Base-by-base conservation (phyloP, 768 basidiomycete genomes). In the Russula abietina region DNA sequence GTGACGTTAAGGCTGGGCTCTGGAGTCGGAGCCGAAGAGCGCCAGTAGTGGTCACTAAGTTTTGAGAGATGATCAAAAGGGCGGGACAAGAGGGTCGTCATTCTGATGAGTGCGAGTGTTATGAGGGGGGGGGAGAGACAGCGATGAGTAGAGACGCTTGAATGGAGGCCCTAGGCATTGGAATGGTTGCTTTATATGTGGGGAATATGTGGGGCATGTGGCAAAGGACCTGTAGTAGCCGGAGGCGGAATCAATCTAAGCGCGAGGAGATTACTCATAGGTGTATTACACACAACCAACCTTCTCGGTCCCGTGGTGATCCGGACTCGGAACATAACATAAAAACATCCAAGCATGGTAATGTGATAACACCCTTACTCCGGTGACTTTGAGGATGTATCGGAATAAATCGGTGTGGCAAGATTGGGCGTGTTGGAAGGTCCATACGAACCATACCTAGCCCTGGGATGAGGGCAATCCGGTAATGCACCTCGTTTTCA, bases 61-160 rank as follows among this genome's bases (percentile, higher is more conserved):
- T 32, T 55, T n/a, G 58, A 41, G 32, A 59, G 24, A 17, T 26
- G 33, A 17, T 64, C 63, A 39, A 64, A 64, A 4, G 58, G 54
- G 24, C 62, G 57, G 4, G 63, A 64, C 38, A 64, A 16, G 16
- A 64, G 48, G 8, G 63, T 56, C 19, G 63, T 4, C 63, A 64
- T 64, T 36, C 10, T 33, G 54, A 43, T 41, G 10, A 45, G 19
- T 41, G n/a, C 16, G 3, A 36, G 17, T 19, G 41, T 11, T 38
- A 14, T 33, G 16, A 6, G 1, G 45, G 55, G 8, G 1, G 11
- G 9, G 8, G 12, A 6, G 6, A 17, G 11, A 14, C 43, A 10
- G 28, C 28, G n/a, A 16, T 28, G 41, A 24, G 22, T 4, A 22
- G 45, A 46, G 4, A 22, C 8, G 41, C 41, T 43, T 43, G 41